phyloP scores from a whole-genome alignment of 805 yeast genomes.

The Teunomyces kruisii region DNA sequence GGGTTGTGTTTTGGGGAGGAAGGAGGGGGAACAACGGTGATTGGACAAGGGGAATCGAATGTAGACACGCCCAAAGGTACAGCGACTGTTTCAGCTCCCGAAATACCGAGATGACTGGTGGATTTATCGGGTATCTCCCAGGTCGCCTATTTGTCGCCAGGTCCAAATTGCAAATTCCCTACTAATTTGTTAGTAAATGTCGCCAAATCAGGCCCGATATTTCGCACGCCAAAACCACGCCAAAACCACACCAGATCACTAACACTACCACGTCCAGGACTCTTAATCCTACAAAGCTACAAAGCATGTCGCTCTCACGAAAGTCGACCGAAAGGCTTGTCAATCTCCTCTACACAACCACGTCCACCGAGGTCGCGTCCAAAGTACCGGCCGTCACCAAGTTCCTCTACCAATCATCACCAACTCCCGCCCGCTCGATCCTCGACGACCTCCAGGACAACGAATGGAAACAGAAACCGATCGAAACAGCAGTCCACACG shows the following conservation, averaged over 20 bases:
- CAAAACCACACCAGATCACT: background rate
- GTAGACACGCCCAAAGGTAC: too few relatives aligned
- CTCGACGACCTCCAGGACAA: constrained; percentile 30
- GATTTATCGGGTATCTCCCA: too few relatives aligned
- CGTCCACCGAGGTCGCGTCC: constrained; percentile 28
- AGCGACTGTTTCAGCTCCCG: too few relatives aligned
- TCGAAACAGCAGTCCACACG: constrained; percentile 20
- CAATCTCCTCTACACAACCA: constrained; percentile 28
- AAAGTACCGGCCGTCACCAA: constrained; percentile 27
- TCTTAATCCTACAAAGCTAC: background rate
- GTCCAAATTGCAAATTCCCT: too few relatives aligned
- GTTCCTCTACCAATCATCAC: constrained; percentile 18
- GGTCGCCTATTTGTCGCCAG: too few relatives aligned
- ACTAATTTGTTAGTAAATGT: background rate
- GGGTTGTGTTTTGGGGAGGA: background rate
- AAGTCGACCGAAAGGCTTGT: constrained; percentile 24
- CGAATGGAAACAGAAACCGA: constrained; percentile 31
- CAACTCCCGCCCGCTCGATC: constrained; percentile 14
- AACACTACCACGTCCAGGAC: background rate
- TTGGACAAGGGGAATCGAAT: background rate
- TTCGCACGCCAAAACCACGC: background rate
- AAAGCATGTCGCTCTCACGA: constrained; percentile 1
- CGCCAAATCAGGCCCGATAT: background rate
- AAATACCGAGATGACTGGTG: too few relatives aligned
- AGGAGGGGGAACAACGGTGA: background rate